Percentiles rank a stretch among this genome's conserved stretches.
phyloP scores from a whole-genome alignment of 2,329 filamentous ascomycete genomes.

The Penicillium digitatum region DNA sequence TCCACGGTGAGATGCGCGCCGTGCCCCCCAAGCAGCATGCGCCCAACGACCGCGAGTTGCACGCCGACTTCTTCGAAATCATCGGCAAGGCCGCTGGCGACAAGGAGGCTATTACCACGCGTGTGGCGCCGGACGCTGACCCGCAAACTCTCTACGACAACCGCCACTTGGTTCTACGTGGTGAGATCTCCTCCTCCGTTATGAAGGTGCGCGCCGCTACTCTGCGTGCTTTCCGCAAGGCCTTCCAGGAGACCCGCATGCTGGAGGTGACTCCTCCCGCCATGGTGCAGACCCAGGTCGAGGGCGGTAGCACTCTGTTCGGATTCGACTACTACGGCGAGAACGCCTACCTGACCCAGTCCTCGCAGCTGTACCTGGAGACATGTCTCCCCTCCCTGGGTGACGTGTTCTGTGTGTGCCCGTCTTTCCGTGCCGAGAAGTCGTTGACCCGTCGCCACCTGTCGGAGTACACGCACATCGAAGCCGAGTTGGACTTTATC shows the following conservation, averaged over 20 bases:
- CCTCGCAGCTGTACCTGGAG: slow-evolving; percentile 95
- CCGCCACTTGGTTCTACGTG: slow-evolving; percentile 78
- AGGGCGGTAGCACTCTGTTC: slow-evolving; percentile 89
- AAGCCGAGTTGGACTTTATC: slow-evolving; percentile 95
- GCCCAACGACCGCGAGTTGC: slow-evolving; percentile 79
- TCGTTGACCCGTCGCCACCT: slow-evolving; percentile 89
- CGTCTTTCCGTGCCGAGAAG: slow-evolving; percentile 98
- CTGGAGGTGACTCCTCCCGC: slow-evolving; percentile 84
- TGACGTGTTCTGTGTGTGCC: slow-evolving; percentile 96
- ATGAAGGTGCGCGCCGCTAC: slow-evolving; percentile 82
- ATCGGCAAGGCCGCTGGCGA: slow-evolving; percentile 76
- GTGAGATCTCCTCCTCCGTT: slow-evolving; percentile 76
- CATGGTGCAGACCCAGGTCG: slow-evolving; percentile 91
- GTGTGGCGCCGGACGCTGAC: slow-evolving; percentile 64
- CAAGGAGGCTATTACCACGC: slow-evolving; percentile 88
- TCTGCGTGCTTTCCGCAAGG: slow-evolving; percentile 73
- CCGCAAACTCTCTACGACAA: slow-evolving; percentile 72
- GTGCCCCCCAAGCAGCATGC: slow-evolving; percentile 75
- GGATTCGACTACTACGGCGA: slow-evolving; percentile 85
- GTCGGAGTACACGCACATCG: slow-evolving; percentile 94
- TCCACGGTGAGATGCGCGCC: slow-evolving; percentile 77
- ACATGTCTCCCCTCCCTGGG: slow-evolving; percentile 86
- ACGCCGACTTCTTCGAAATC: slow-evolving; percentile 83
- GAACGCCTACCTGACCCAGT: slow-evolving; percentile 90
- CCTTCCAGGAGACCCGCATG: slow-evolving; percentile 72